A percentile compares a stretch with the other conserved stretches of the same genome.
Evolutionary conservation across 345 rosid genomes (phyloP).

Genomic region (Eucalyptus polybractea): DNA sequence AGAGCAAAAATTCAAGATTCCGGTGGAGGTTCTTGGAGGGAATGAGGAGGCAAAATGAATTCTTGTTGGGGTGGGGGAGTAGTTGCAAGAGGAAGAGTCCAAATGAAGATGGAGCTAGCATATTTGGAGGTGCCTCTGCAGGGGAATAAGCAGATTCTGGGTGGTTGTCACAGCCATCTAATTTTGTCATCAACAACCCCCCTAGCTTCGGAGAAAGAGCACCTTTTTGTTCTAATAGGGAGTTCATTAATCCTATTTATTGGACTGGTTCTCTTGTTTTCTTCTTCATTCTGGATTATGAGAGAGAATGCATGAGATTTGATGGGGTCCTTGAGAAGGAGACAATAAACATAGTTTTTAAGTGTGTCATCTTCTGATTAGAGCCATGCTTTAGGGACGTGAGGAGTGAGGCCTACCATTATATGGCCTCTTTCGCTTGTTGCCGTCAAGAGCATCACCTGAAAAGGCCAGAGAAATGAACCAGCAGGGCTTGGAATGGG

Average conservation of each 20-base stretch:
- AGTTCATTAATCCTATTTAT: background rate
- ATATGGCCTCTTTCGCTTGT: background rate
- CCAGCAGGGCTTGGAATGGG: background rate
- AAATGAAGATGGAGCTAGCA: constrained; percentile 19
- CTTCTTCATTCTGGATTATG: background rate
- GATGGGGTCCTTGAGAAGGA: background rate
- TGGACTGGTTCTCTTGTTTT: constrained; percentile 6
- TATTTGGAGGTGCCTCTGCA: constrained; percentile 20
- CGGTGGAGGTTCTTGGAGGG: constrained; percentile 20
- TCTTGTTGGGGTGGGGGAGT: background rate
- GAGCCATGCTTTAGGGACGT: background rate
- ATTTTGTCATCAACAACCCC: background rate
- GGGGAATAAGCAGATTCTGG: constrained; percentile 7
- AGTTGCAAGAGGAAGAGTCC: constrained; percentile 11
- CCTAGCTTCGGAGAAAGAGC: constrained; percentile 13
- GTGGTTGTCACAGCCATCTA: background rate
- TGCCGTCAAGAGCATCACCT: background rate
- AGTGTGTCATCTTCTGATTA: background rate
- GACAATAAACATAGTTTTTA: background rate
- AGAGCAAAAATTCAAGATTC: constrained; percentile 9
- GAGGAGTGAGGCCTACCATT: background rate
- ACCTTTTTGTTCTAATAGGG: background rate
- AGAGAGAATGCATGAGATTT: background rate
- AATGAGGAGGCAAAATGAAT: constrained; percentile 33
- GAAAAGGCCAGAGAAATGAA: background rate